Conservation (phyloP, 2,329 filamentous ascomycete species). For the Arthrobotrys pseudoclavata region DNA sequence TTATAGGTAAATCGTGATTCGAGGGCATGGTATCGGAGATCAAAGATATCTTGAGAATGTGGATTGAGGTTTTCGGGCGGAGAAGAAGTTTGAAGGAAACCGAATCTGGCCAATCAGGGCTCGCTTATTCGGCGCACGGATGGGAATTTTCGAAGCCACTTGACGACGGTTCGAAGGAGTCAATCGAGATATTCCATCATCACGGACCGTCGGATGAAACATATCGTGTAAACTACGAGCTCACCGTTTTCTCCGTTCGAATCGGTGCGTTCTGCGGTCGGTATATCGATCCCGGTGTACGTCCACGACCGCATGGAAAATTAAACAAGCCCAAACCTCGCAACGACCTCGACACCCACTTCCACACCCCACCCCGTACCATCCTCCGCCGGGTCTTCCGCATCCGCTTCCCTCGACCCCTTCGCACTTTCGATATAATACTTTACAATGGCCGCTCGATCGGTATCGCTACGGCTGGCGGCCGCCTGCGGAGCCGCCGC, state of each 20-base stretch:
- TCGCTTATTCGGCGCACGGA: conserved; percentile 46
- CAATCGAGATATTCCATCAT: not conserved
- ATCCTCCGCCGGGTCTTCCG: not conserved
- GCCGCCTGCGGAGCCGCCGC: conserved; percentile 42
- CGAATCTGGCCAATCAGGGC: conserved; percentile 50
- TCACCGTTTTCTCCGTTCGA: not conserved
- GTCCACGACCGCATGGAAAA: conserved; percentile 42
- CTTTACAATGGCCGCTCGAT: conserved; percentile 57
- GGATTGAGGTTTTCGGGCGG: not conserved
- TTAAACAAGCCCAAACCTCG: conserved; percentile 17
- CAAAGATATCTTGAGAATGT: not conserved
- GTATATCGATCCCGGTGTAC: too few species aligned
- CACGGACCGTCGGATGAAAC: not conserved
- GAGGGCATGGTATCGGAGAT: conserved; percentile 24
- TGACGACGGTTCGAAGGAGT: not conserved
- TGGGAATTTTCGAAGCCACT: not conserved
- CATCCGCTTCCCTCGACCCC: not conserved
- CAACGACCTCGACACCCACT: conserved; percentile 11
- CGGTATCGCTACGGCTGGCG: conserved; percentile 54
- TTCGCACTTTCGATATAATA: not conserved
- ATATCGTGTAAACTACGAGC: not conserved
- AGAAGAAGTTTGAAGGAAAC: not conserved
- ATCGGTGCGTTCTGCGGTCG: too few species aligned
- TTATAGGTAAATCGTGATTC: not conserved
- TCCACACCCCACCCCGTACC: not conserved